These are phyloP conservation scores for Trametes punicea DNA, from an alignment of 768 basidiomycete species.

Conservation along the genomic window DNA sequence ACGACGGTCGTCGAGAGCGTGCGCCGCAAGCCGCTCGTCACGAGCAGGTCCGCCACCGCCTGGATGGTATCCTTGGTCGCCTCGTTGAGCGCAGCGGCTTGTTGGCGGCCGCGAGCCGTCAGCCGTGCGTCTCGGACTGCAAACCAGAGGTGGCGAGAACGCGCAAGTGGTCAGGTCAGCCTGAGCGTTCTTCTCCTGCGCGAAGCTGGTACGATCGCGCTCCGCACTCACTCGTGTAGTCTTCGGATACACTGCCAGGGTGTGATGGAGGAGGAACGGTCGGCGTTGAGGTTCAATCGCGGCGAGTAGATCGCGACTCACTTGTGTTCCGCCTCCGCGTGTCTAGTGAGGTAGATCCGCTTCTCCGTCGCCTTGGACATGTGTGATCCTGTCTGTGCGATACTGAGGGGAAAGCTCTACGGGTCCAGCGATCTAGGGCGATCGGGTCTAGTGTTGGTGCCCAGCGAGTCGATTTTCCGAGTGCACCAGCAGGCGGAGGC, in stretches of 20 bases:
- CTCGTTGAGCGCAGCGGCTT: slow-evolving; percentile 24
- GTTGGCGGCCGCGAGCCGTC: slow-evolving; percentile 26
- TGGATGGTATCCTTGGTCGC: slow-evolving; percentile 26
- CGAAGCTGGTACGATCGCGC: neutral
- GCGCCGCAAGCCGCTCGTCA: slow-evolving; percentile 26
- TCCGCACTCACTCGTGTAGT: slow-evolving; percentile 23
- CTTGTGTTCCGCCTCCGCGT: slow-evolving; percentile 32
- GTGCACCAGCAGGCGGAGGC: no score
- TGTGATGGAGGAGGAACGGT: neutral
- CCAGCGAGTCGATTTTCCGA: no score
- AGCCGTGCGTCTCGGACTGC: slow-evolving; percentile 28
- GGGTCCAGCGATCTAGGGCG: no score
- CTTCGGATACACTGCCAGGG: slow-evolving; percentile 24
- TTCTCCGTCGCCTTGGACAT: slow-evolving; percentile 25
- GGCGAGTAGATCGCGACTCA: slow-evolving; percentile 4
- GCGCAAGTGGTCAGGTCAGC: neutral
- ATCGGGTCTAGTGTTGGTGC: no score
- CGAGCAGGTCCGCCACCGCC: slow-evolving; percentile 26
- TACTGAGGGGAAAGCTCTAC: no score
- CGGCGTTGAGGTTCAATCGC: neutral
- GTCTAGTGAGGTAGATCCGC: slow-evolving; percentile 29
- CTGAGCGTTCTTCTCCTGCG: neutral
- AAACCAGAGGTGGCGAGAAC: neutral
- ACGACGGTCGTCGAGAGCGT: slow-evolving; percentile 28
- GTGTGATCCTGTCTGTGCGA: neutral